Percentiles rank a stretch among this genome's conserved stretches.
Conservation (phyloP, 805 yeast species). For the Wickerhamia fluorescens region DNA sequence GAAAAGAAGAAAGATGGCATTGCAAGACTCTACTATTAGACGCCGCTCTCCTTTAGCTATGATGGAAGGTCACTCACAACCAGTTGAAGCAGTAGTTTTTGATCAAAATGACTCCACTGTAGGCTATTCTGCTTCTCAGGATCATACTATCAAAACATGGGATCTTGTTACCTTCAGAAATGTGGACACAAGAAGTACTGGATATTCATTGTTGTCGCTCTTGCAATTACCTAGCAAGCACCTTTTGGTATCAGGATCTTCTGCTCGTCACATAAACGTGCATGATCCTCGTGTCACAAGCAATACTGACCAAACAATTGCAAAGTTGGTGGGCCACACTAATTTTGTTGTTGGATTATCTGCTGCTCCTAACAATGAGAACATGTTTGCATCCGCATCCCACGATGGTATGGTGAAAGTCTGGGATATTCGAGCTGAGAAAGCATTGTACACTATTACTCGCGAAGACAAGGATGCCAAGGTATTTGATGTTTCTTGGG, state of each 20-base stretch:
- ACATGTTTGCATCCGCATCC: slow-evolving; percentile 84
- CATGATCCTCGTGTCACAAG: slow-evolving; percentile 82
- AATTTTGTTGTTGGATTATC: slow-evolving; percentile 82
- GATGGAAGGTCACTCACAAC: slow-evolving; percentile 74
- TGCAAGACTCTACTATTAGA: slow-evolving; percentile 66
- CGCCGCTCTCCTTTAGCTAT: slow-evolving; percentile 77
- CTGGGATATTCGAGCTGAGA: slow-evolving; percentile 90
- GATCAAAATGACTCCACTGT: slow-evolving; percentile 70
- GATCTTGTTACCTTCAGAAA: slow-evolving; percentile 82
- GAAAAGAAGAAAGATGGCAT: slow-evolving; percentile 78
- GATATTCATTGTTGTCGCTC: slow-evolving; percentile 74
- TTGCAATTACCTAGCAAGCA: slow-evolving; percentile 60
- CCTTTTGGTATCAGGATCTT: slow-evolving; percentile 85
- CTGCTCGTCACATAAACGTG: slow-evolving; percentile 93
- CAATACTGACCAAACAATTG: slow-evolving; percentile 49
- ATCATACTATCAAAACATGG: slow-evolving; percentile 94
- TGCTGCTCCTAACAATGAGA: slow-evolving; percentile 68
- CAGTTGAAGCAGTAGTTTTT: slow-evolving; percentile 80
- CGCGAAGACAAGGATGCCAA: slow-evolving; percentile 60
- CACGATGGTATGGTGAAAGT: slow-evolving; percentile 93
- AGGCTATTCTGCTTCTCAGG: slow-evolving; percentile 91
- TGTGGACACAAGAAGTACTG: slow-evolving; percentile 83
- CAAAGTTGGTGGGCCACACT: slow-evolving; percentile 78
- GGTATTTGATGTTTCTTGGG: slow-evolving; percentile 87
- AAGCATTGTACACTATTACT: slow-evolving; percentile 72